Evolutionary conservation across 139 green algal species (phyloP).

Genomic region (Limnomonas spitsbergensis): DNA sequence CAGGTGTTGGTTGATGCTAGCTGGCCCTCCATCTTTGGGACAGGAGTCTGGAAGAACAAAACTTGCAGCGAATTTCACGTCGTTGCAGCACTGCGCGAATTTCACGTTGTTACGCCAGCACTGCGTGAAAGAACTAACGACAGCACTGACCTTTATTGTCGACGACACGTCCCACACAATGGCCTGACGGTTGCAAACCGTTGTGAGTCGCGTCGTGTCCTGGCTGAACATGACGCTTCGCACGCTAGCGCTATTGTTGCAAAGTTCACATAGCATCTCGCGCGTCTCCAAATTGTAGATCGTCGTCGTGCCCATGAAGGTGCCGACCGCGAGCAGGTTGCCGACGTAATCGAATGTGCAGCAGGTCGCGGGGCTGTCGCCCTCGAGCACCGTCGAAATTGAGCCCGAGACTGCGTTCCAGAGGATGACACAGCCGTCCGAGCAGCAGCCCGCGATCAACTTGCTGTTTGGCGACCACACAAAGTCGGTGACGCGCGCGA

Average conservation of each 20-base stretch:
- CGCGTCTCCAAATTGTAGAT: slow-evolving; percentile 48
- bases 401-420: slow-evolving; percentile 36
- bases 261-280: slow-evolving; percentile 39
- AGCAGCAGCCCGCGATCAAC: slow-evolving; percentile 35
- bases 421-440: slow-evolving; percentile 41
- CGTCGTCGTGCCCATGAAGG: slow-evolving; percentile 32
- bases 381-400: slow-evolving; percentile 45
- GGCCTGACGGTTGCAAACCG: slow-evolving; percentile 41
- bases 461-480: slow-evolving; percentile 49
- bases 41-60: no score
- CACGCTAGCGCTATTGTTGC: slow-evolving; percentile 27
- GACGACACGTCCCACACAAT: slow-evolving; percentile 36
- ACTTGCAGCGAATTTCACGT: no score
- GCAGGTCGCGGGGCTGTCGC: slow-evolving; percentile 28
- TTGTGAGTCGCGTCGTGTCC: slow-evolving; percentile 41
- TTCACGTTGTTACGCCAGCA: no score
- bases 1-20: no score
- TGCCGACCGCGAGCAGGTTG: slow-evolving; percentile 48
- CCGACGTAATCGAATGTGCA: slow-evolving; percentile 43
- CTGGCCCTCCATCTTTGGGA: no score
- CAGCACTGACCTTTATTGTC: slow-evolving; percentile 30
- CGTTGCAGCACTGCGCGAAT: no score
- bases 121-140: no score
- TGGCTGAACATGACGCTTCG: slow-evolving; percentile 37
- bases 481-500: slow-evolving; percentile 31